Evolutionary conservation across 106 monocot species (phyloP), one percentile per base, ranked within the genome.

Genomic region (Allium fistulosum): DNA sequence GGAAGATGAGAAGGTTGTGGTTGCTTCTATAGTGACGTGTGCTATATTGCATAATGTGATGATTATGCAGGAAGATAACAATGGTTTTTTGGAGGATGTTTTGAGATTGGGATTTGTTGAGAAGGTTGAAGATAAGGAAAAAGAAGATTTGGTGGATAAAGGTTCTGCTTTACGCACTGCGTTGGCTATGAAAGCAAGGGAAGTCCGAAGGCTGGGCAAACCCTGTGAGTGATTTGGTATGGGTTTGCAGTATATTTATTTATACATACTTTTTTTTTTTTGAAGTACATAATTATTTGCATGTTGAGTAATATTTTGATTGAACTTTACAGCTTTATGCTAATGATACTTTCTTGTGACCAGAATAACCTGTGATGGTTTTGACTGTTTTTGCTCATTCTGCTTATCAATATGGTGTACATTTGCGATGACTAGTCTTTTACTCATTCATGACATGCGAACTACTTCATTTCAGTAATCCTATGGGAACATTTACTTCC

Each of bases 21-120:
- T 66, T 11, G 89, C 86, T 0, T 93, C 78, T 53, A 76, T 93
- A n/a, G 88, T 72, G 12, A 86, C 89, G 6, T 93, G 93, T 45
- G 80, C 93, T 12, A 86, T 89, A 49, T 78, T 93, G 11, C 89
- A 93, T 56, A 93, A 93, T 63, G 74, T 82, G 50, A 37, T 93
- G 69, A 49, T 93, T 46, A 79, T 75, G 75, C 85, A 86, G 68
- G 93, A 82, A 66, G 93, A 93, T 46, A 58, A 73, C 37, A 81
- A 85, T 1, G 83, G 79, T 6, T 28, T 86, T 11, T 17, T 28
- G 27, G 11, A 0, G 76, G 67, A 28, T 64, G 48, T 26, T 62
- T 11, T 7, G 63, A 37, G 12, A 79, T 64, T 46, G 17, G 17
- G 16, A 17, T 26, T 27, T 15, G 2, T 16, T 9, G 72, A 63